Evolutionary conservation across 2,329 filamentous ascomycete species (phyloP), one percentile per base, ranked within the genome.

Genomic region (Celoporthe dispersa): DNA sequence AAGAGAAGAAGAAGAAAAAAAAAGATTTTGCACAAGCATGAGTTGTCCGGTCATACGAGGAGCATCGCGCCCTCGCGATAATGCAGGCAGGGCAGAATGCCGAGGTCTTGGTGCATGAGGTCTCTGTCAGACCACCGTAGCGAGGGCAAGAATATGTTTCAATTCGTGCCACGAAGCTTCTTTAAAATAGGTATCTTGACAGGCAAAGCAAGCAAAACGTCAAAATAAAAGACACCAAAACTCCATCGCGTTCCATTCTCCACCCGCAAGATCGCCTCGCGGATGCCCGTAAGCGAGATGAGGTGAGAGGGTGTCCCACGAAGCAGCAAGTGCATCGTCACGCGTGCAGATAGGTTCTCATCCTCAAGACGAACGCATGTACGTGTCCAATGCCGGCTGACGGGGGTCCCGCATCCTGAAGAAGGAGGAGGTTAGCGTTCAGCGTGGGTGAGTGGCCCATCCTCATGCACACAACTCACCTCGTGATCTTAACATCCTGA

Each of bases 401-500:
- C 88, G 85, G 67, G 88, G 88, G 77, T 90, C 88, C 28, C 83
- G 85, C 72, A 91, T 79, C 60, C 87, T 90, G 60, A 61, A 64
- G 8, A 44, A 16, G 7, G 48, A 55, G 14, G 55, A 37, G 57
- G 62, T 72, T 35, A 70, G 70, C 57, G 14, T 60, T 44, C 16
- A 1, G 5, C 22, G 19, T 4, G n/a, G 22, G 8, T 48, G 65
- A 51, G 25, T 35, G n/a, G 1, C n/a, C 14, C 33, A n/a, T 25
- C 19, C 44, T 33, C 25, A 59, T 3, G 16, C 7, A 22, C 25
- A 44, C 3, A 9, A 78, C 84, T 73, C 81, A 90, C 89, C 91
- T 90, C 79, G 93, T 92, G 72, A 96, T 90, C 77, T 90, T 92
- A 71, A 97, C 93, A 76, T 97, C 93, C 69, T 85, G 85, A 72